These are phyloP conservation scores for Geotrichum siamense DNA, from an alignment of 1,139 yeast species.

Conservation along the genomic window DNA sequence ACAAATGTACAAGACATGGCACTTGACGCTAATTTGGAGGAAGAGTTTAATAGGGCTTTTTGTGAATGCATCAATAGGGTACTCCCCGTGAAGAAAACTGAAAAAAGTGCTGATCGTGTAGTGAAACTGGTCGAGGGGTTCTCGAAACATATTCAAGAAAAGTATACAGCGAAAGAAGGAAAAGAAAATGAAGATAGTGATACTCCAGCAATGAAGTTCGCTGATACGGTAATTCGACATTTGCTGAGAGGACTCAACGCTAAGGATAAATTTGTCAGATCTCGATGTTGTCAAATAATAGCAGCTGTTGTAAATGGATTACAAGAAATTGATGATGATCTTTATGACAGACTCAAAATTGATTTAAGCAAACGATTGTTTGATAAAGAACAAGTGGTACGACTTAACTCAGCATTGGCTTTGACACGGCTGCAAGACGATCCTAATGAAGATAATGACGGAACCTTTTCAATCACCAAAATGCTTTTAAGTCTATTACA, in stretches of 20 bases:
- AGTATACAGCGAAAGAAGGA: constrained; percentile 27
- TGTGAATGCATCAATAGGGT: constrained; percentile 57
- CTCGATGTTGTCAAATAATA: constrained; percentile 69
- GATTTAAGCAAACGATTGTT: constrained; percentile 56
- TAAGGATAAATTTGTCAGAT: constrained; percentile 68
- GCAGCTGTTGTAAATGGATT: constrained; percentile 66
- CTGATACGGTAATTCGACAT: constrained; percentile 57
- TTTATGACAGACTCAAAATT: constrained; percentile 56
- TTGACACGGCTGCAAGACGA: constrained; percentile 64
- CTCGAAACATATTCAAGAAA: constrained; percentile 44
- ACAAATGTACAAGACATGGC: constrained; percentile 55
- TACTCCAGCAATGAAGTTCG: constrained; percentile 39
- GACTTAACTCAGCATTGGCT: constrained; percentile 78
- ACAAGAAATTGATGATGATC: constrained; percentile 68
- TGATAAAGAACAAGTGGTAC: constrained; percentile 73
- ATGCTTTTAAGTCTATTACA: constrained; percentile 51
- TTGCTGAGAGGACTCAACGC: constrained; percentile 71
- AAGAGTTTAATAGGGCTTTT: constrained; percentile 54
- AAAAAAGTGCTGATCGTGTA: constrained; percentile 66
- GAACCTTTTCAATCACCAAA: constrained; percentile 32
- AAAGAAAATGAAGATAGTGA: constrained; percentile 40
- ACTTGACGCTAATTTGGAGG: constrained; percentile 44
- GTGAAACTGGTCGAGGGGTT: constrained; percentile 68
- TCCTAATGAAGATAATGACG: constrained; percentile 41
- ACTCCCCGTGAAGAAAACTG: constrained; percentile 62